Conservation (phyloP, 1,284 basidiomycete genomes). For the Tilletia setariae region DNA sequence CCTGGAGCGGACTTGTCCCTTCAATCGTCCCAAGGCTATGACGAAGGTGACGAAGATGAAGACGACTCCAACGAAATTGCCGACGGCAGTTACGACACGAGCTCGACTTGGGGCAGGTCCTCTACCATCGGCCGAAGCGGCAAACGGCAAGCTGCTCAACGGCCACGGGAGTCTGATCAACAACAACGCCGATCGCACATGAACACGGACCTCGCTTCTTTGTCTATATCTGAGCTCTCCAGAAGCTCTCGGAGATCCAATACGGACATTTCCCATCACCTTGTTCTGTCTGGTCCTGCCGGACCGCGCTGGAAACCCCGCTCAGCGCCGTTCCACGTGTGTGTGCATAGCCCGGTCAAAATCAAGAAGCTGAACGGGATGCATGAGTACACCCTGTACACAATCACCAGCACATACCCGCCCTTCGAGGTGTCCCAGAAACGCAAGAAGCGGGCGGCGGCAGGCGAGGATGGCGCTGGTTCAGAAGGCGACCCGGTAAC, state of each 20-base stretch:
- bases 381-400: constrained; percentile 69
- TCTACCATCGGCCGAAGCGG: too few relatives aligned
- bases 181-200: too few relatives aligned
- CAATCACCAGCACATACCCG: constrained; percentile 70
- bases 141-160: too few relatives aligned
- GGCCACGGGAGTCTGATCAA: too few relatives aligned
- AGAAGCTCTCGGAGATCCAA: not conserved
- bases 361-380: constrained; percentile 64
- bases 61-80: too few relatives aligned
- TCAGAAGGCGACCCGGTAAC: not conserved
- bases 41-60: not conserved
- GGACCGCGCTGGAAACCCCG: constrained; percentile 68
- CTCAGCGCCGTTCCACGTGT: constrained; percentile 67
- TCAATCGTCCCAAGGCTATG: not conserved
- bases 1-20: not conserved
- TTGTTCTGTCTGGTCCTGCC: constrained; percentile 65
- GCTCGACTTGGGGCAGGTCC: too few relatives aligned
- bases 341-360: constrained; percentile 76
- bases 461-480: too few relatives aligned
- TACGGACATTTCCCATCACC: constrained; percentile 58
- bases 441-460: too few relatives aligned
- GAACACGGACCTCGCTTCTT: not conserved
- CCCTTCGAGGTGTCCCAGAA: constrained; percentile 10
- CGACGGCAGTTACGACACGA: too few relatives aligned
- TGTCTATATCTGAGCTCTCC: not conserved